These are phyloP conservation scores for Marsdenia floribunda DNA, from an alignment of 257 asterid species.

Conservation along the genomic window DNA sequence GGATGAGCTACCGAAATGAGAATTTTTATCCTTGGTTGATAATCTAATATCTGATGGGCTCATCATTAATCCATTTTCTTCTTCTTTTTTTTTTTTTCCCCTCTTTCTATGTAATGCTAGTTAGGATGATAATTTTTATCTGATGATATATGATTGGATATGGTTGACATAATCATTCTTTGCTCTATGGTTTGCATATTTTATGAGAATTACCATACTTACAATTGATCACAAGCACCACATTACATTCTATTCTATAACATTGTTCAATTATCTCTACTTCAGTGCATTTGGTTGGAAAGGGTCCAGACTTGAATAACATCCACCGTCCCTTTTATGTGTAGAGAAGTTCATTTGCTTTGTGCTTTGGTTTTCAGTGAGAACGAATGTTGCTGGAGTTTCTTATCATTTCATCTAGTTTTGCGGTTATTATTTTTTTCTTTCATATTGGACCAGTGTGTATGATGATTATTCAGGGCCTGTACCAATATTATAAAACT, in stretches of 20 bases:
- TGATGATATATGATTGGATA: not conserved
- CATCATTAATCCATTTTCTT: not conserved
- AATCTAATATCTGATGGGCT: not conserved
- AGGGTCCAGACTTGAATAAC: not conserved
- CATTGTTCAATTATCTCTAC: not conserved
- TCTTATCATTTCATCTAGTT: not conserved
- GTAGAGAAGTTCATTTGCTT: not conserved
- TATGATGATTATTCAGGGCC: not conserved
- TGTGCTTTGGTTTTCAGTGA: not conserved
- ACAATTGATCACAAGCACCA: not conserved
- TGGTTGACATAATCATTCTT: conserved; percentile 6
- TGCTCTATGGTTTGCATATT: not conserved
- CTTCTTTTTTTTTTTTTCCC: not conserved
- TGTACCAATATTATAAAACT: not conserved
- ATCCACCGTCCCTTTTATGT: not conserved
- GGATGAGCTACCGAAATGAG: not conserved
- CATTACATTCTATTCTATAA: not conserved
- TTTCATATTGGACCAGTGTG: not conserved
- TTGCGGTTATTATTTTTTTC: not conserved
- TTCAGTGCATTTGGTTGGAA: not conserved
- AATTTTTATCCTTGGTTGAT: not conserved
- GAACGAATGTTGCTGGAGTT: not conserved
- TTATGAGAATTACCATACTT: not conserved
- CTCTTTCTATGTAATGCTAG: not conserved
- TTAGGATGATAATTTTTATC: not conserved